phyloP scores from a whole-genome alignment of 768 basidiomycete genomes.

The Lactarius pseudohatsudake region DNA sequence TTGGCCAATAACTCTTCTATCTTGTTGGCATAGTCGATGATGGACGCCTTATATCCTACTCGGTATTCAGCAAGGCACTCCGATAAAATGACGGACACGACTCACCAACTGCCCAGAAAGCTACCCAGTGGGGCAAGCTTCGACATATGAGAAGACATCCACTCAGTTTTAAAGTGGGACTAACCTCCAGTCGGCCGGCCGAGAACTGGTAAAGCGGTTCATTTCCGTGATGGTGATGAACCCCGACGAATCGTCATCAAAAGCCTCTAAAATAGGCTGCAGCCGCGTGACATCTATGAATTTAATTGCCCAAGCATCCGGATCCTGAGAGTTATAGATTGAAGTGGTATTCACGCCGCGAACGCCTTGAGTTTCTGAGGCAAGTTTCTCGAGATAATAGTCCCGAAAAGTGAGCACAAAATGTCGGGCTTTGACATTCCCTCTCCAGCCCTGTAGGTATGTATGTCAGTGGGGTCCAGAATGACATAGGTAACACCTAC shows the following conservation, averaged over 20 bases:
- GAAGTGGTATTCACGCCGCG: neutral
- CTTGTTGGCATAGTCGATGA: constrained; percentile 23
- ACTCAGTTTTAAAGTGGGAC: neutral
- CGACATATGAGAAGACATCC: neutral
- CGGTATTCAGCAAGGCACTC: neutral
- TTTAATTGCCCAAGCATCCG: constrained; percentile 35
- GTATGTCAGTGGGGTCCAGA: neutral
- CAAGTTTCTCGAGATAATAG: constrained; percentile 33
- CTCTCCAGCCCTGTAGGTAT: constrained; percentile 24
- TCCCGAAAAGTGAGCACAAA: constrained; percentile 35
- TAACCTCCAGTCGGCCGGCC: constrained; percentile 35
- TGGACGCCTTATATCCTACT: constrained; percentile 19
- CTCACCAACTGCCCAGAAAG: constrained; percentile 35
- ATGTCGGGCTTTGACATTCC: constrained; percentile 27
- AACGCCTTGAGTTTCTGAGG: neutral
- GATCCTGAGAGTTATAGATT: neutral
- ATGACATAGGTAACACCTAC: constrained; percentile 12
- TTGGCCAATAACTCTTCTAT: constrained; percentile 20
- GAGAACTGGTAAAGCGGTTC: constrained; percentile 34
- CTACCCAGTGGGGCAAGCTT: constrained; percentile 36
- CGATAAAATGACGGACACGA: neutral
- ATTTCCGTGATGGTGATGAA: constrained; percentile 37
- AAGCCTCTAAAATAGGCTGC: constrained; percentile 35
- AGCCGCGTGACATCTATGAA: constrained; percentile 29
- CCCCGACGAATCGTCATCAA: constrained; percentile 39